Percentiles rank a stretch among this genome's conserved stretches.
Evolutionary conservation across 768 basidiomycete species (phyloP).

Genomic region (Rhizopogon salebrosus): DNA sequence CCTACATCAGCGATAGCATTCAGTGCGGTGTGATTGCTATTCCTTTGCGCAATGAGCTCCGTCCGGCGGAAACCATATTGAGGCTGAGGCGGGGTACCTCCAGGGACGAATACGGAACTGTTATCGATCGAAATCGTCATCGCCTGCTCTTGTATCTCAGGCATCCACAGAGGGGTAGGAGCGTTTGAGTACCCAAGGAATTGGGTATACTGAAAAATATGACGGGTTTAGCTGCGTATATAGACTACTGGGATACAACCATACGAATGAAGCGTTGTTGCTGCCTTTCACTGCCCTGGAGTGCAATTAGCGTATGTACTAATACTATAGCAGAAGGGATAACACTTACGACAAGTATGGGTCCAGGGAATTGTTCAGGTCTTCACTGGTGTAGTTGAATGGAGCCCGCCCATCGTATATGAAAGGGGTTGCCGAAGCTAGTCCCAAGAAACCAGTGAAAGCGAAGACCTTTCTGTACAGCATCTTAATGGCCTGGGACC

Average conservation of each 20-base stretch:
- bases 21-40: conserved; percentile 33
- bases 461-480: not conserved
- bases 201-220: conserved; percentile 34
- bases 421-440: conserved; percentile 25
- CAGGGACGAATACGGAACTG: conserved; percentile 51
- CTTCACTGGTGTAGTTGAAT: conserved; percentile 34
- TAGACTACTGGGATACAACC: conserved; percentile 9
- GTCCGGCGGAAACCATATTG: conserved; percentile 53
- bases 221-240: not conserved
- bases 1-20: conserved; percentile 37
- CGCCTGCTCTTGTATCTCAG: conserved; percentile 38
- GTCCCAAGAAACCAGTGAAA: not conserved
- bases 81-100: conserved; percentile 37
- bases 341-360: conserved; percentile 50
- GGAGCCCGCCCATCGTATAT: conserved; percentile 54
- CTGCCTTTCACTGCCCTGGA: conserved; percentile 50
- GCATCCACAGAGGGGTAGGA: conserved; percentile 50
- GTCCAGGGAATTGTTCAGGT: conserved; percentile 42
- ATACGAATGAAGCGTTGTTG: conserved; percentile 44
- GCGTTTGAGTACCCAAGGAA: conserved; percentile 32
- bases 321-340: not conserved
- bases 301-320: not conserved
- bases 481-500: not conserved
- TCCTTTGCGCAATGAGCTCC: conserved; percentile 49
- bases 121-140: conserved; percentile 53